Evolutionary conservation across 2,329 filamentous ascomycete species (phyloP), one percentile per base, ranked within the genome.

Genomic region (Nemania sp.): DNA sequence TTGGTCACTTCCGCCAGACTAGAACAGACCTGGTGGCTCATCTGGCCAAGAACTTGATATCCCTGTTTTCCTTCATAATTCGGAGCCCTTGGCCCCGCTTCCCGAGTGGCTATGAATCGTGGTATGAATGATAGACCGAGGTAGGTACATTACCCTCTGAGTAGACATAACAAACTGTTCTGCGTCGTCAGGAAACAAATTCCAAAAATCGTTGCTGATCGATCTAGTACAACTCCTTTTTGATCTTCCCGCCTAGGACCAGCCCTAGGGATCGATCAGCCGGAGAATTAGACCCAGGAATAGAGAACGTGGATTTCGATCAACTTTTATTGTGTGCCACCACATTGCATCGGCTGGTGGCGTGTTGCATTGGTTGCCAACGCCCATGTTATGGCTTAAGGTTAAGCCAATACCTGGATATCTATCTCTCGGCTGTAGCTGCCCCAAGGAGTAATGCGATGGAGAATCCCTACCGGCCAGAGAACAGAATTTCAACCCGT

Each of bases 161-260:
- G n/a, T n/a, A n/a, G n/a, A n/a, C 25, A 48, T 21, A 32, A 17
- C 9, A 21, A 12, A 13, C 21, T 32, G 21, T 47, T 4, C 11
- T 39, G 15, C 15, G 35, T 39, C n/a, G n/a, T n/a, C n/a, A n/a
- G 4, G 12, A 4, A 32, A 15, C 17, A 48, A 32, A 48, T n/a
- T 21, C 32, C 11, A n/a, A 37, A 15, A 56, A 4, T 20, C 39
- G 18, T 52, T 45, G 51, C 34, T 56, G 52, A 62, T 55, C 40
- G 55, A 43, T 43, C 13, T 40, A 59, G 46, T n/a, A 18, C 40
- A 29, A 29, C 4, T 29, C 3, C 25, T 7, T 29, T 29, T 29
- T 29, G 25, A 13, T 10, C n/a, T 57, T 37, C 35, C 49, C 46
- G 40, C 54, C 37, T 58, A 40, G 29, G 17, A 50, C 17, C 7